These are phyloP conservation scores for Micromonas commoda DNA, from an alignment of 139 green algal genomes.

Conservation along the genomic window DNA sequence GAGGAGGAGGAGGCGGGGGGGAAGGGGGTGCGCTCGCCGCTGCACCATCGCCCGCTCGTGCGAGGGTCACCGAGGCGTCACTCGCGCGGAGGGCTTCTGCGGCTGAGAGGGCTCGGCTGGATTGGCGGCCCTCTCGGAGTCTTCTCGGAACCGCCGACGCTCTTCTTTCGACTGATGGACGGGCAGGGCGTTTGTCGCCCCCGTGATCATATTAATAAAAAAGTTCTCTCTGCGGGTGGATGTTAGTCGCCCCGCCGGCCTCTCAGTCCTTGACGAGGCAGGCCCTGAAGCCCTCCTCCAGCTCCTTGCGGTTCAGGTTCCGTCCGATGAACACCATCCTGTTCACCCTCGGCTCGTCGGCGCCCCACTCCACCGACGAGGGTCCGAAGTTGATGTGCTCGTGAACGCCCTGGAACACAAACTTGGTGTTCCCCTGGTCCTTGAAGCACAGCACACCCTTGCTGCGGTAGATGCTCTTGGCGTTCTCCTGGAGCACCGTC, in stretches of 20 bases:
- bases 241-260: no score
- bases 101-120: no score
- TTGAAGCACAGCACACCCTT: conserved; percentile 69
- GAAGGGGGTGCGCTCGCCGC: not conserved
- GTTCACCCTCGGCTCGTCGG: conserved; percentile 56
- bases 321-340: conserved; percentile 87
- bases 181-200: no score
- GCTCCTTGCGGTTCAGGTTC: conserved; percentile 70
- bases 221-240: no score
- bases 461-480: conserved; percentile 67
- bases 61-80: not conserved
- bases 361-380: conserved; percentile 49
- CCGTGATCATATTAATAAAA: no score
- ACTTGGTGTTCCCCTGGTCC: conserved; percentile 63
- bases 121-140: no score
- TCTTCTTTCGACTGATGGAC: no score
- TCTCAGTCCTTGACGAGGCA: conserved; percentile 64
- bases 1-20: not conserved
- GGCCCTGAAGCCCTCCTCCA: conserved; percentile 61
- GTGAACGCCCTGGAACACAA: conserved; percentile 81
- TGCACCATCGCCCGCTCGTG: not conserved
- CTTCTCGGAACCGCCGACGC: no score
- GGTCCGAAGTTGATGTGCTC: conserved; percentile 58
- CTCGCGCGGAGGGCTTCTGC: not conserved
- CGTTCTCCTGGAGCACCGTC: conserved; percentile 52